Evolutionary conservation across 2,329 filamentous ascomycete genomes (phyloP), one percentile per base, ranked within the genome.

Genomic region (Grosmannia clavigera): DNA sequence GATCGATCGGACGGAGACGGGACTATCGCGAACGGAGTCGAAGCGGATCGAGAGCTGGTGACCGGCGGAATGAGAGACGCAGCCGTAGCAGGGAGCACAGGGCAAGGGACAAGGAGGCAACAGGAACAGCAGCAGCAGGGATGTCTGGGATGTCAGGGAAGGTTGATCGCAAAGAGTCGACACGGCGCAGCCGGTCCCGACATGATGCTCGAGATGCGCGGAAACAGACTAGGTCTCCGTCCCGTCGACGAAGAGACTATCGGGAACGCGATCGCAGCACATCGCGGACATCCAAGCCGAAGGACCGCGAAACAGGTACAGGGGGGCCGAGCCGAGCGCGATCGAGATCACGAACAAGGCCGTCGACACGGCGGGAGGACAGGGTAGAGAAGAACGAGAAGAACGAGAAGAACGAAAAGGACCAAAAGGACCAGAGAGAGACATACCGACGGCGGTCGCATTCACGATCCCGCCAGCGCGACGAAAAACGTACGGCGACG

Each of bases 11-110:
- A 7, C 55, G 48, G 4, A 50, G 58, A 29, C 51, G 60, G 25
- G 57, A 61, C 22, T 14, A 53, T 54, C 58, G 22, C 6, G 58
- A 56, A 4, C 19, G 48, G 10, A 58, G 55, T 16, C 25, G 58
- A 40, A 62, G 56, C 59, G 50, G 60, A 10, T 60, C 65, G 6
- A 58, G 61, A 19, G n/a, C 52, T 4, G 48, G 56, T 22, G 46
- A 57, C 51, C 55, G 63, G 1, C 60, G 61, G 33, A 63, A 65
- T 25, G 61, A 67, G 27, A 68, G 67, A 66, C 62, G 61, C 60
- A 60, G 55, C 61, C 65, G 54, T 50, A 61, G 56, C n/a, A 29
- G 11, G 19, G 56, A 55, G 11, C 60, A 46, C 19, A 31, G 40
- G 16, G 40, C 48, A 2, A 7, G 27, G 16, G 16, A 38, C n/a